Conservation (phyloP, 83 land plant species). For the Thuja plicata region DNA sequence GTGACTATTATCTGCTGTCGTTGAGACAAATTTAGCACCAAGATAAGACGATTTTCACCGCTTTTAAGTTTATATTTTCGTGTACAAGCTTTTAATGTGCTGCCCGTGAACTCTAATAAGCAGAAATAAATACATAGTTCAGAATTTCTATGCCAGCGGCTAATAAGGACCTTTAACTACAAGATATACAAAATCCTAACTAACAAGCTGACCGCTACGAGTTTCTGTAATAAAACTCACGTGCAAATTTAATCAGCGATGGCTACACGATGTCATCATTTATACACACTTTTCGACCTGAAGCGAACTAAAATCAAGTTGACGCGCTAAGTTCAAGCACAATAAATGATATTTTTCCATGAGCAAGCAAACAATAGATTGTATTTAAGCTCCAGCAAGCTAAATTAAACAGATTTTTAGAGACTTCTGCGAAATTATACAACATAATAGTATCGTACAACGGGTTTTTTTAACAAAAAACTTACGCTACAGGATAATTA, state of each 20-base stretch:
- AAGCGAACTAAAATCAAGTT: background rate
- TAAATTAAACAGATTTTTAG: background rate
- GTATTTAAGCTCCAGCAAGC: background rate
- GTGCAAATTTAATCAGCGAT: background rate
- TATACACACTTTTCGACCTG: background rate
- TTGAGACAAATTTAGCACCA: background rate
- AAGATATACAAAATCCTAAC: background rate
- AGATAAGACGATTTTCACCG: background rate
- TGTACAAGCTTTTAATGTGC: background rate
- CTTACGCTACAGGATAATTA: constrained; percentile 33
- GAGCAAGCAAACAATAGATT: background rate
- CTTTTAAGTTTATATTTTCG: background rate
- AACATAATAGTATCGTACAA: background rate
- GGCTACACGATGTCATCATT: background rate
- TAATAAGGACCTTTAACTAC: background rate
- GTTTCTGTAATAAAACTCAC: background rate
- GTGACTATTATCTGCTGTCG: background rate
- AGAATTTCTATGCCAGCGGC: background rate
- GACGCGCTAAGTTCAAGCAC: background rate
- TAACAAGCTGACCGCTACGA: background rate
- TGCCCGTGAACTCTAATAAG: background rate
- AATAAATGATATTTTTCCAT: background rate
- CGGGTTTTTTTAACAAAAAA: background rate
- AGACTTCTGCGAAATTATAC: background rate
- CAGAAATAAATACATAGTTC: background rate